Evolutionary conservation across 2,329 filamentous ascomycete species (phyloP).

Genomic region (Orbilia oligospora): DNA sequence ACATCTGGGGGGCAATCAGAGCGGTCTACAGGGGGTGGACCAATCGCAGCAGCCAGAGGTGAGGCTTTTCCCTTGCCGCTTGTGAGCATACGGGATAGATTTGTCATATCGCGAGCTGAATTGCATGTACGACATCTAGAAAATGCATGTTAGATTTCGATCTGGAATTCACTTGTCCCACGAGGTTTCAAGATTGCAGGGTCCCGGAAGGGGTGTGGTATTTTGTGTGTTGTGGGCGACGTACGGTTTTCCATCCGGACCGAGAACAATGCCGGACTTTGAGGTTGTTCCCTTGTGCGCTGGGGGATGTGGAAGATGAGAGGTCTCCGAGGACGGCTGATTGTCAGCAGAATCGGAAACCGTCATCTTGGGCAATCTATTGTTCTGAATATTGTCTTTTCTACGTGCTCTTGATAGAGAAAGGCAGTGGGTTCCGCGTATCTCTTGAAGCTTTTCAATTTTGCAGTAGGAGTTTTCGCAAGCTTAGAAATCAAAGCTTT

Average conservation of each 20-base stretch:
- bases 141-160: slow-evolving; percentile 26
- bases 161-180: too few relatives aligned
- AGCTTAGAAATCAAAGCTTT: slow-evolving; percentile 53
- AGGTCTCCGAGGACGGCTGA: slow-evolving; percentile 11
- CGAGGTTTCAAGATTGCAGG: not conserved
- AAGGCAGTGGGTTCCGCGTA: not conserved
- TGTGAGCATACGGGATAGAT: slow-evolving; percentile 73
- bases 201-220: not conserved
- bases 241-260: slow-evolving; percentile 87
- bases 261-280: slow-evolving; percentile 78
- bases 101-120: slow-evolving; percentile 73
- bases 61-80: slow-evolving; percentile 68
- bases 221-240: slow-evolving; percentile 65
- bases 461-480: not conserved
- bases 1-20: slow-evolving; percentile 81
- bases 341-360: slow-evolving; percentile 11
- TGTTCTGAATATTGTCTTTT: not conserved
- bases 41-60: slow-evolving; percentile 61
- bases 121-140: slow-evolving; percentile 80
- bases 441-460: not conserved
- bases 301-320: slow-evolving; percentile 39
- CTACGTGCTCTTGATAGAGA: not conserved
- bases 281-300: slow-evolving; percentile 65
- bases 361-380: slow-evolving; percentile 21
- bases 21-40: slow-evolving; percentile 24